A percentile compares a stretch with the other conserved stretches of the same genome.
Evolutionary conservation across 306 rosid genomes (phyloP).

Genomic region (Castanospermum australe): DNA sequence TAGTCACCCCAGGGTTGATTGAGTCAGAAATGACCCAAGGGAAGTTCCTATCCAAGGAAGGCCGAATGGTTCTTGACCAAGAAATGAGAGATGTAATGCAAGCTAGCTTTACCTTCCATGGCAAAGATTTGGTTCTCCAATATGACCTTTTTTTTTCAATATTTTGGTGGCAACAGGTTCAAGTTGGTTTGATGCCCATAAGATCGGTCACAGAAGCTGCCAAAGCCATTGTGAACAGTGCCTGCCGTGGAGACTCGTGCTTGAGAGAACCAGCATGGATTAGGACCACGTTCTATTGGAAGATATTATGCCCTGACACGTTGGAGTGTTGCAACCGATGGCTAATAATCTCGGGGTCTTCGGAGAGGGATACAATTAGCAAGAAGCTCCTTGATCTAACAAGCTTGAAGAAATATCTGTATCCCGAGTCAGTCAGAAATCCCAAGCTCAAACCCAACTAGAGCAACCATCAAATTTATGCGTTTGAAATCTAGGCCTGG

Average conservation of each 20-base stretch:
- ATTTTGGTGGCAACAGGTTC: slow-evolving; percentile 28
- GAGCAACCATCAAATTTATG: neutral
- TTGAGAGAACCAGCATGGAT: slow-evolving; percentile 59
- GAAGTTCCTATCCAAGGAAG: slow-evolving; percentile 53
- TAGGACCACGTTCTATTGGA: slow-evolving; percentile 41
- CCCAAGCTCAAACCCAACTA: slow-evolving; percentile 33
- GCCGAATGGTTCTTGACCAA: slow-evolving; percentile 46
- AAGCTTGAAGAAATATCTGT: slow-evolving; percentile 37
- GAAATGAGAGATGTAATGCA: slow-evolving; percentile 63
- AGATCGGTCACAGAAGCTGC: slow-evolving; percentile 42
- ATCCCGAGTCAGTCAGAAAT: slow-evolving; percentile 37
- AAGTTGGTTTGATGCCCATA: slow-evolving; percentile 43
- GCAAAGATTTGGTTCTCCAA: neutral
- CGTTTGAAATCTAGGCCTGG: neutral
- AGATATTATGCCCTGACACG: slow-evolving; percentile 46
- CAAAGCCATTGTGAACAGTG: slow-evolving; percentile 51
- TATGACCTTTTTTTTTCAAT: neutral
- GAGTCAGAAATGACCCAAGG: slow-evolving; percentile 72
- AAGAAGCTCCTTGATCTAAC: slow-evolving; percentile 50
- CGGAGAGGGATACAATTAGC: slow-evolving; percentile 43
- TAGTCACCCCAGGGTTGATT: slow-evolving; percentile 56
- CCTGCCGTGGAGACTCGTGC: slow-evolving; percentile 50
- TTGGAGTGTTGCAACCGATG: slow-evolving; percentile 36
- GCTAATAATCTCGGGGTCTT: slow-evolving; percentile 29
- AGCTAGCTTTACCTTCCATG: neutral